These are phyloP conservation scores for Baorangia bicolor DNA, from an alignment of 768 basidiomycete genomes.

Conservation along the genomic window DNA sequence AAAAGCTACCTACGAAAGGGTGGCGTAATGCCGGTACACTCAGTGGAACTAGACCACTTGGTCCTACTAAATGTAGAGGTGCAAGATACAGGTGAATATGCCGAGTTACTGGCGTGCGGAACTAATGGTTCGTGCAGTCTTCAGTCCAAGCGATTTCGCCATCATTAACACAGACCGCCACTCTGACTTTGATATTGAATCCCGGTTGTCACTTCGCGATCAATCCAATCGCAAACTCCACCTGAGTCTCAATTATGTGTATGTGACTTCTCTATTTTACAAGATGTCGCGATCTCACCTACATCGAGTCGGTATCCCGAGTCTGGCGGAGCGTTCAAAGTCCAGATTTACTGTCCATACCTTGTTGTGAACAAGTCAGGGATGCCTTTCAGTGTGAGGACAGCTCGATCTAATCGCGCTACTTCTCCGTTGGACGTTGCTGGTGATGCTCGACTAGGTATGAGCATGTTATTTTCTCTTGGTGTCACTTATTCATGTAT, in stretches of 20 bases:
- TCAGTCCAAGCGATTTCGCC: slow-evolving; percentile 93
- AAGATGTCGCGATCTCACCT: slow-evolving; percentile 6
- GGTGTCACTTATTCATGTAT: slow-evolving; percentile 10
- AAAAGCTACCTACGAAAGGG: slow-evolving; percentile 90
- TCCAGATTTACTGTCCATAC: slow-evolving; percentile 91
- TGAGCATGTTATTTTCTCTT: slow-evolving; percentile 9
- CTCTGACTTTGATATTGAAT: slow-evolving; percentile 85
- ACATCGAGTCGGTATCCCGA: slow-evolving; percentile 67
- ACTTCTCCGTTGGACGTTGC: slow-evolving; percentile 75
- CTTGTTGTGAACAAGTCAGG: slow-evolving; percentile 92
- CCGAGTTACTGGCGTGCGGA: background rate
- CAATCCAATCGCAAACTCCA: slow-evolving; percentile 71
- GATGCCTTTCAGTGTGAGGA: slow-evolving; percentile 73
- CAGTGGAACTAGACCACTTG: slow-evolving; percentile 87
- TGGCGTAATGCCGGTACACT: slow-evolving; percentile 95
- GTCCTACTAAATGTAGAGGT: slow-evolving; percentile 86
- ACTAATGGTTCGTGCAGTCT: slow-evolving; percentile 47
- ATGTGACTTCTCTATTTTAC: slow-evolving; percentile 30
- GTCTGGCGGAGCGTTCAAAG: slow-evolving; percentile 93
- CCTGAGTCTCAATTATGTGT: slow-evolving; percentile 90
- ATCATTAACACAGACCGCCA: slow-evolving; percentile 95
- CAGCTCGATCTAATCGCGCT: slow-evolving; percentile 58
- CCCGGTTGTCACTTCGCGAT: slow-evolving; percentile 70
- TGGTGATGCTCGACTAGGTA: slow-evolving; percentile 73
- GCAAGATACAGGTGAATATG: slow-evolving; percentile 78